phyloP scores from a whole-genome alignment of 106 monocot genomes.

The Dactylorhiza incarnata region DNA sequence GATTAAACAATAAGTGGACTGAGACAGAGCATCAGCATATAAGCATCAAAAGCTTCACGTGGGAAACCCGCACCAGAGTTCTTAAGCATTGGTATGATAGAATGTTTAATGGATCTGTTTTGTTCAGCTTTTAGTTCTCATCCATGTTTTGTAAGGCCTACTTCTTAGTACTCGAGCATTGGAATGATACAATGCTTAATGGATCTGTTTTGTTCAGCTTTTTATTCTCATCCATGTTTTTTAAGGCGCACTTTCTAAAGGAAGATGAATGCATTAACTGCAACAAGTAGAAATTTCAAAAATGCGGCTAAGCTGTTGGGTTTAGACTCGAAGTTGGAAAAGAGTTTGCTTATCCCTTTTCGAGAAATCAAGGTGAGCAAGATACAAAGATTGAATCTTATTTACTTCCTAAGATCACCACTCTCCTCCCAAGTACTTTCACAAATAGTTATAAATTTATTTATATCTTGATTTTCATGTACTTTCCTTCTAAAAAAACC shows the following conservation, averaged over 20 bases:
- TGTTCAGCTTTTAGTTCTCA: background rate
- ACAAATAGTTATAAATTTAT: background rate
- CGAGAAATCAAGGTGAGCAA: slow-evolving; percentile 75
- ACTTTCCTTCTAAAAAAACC: background rate
- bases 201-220: background rate
- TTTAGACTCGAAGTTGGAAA: slow-evolving; percentile 68
- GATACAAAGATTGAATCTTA: background rate
- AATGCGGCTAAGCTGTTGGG: slow-evolving; percentile 75
- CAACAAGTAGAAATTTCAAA: slow-evolving; percentile 82
- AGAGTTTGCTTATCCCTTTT: slow-evolving; percentile 78
- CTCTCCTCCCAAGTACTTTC: background rate
- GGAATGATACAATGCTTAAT: background rate
- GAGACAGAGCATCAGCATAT: background rate
- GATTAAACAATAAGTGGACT: background rate
- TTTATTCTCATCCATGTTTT: background rate
- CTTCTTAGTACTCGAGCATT: background rate
- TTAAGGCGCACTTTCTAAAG: background rate
- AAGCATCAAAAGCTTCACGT: background rate
- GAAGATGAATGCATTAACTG: slow-evolving; percentile 79
- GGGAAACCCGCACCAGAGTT: background rate
- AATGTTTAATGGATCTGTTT: background rate
- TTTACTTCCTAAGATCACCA: background rate
- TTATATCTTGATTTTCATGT: background rate
- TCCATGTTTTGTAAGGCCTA: background rate
- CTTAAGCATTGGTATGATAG: background rate